phyloP scores from a whole-genome alignment of 257 asterid genomes.

The Solanum chaucha region DNA sequence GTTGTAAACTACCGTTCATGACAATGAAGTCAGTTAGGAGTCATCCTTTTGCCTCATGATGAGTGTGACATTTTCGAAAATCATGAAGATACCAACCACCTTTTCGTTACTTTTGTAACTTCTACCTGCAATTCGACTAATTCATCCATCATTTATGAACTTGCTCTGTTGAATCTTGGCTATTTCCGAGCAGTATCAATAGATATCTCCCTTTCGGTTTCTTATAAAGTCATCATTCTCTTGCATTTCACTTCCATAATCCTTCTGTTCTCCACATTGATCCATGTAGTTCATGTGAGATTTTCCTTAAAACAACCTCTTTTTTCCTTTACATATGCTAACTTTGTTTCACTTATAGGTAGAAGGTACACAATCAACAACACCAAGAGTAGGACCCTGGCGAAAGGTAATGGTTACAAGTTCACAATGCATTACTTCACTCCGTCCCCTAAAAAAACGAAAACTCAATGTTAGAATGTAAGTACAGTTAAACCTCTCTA shows the following conservation, averaged over 20 bases:
- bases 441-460: neutral
- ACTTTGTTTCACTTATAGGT: slow-evolving; percentile 28
- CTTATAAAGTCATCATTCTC: neutral
- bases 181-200: neutral
- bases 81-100: neutral
- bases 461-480: neutral
- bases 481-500: neutral
- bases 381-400: slow-evolving; percentile 95
- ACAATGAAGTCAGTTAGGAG: neutral
- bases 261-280: neutral
- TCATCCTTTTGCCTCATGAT: neutral
- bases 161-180: neutral
- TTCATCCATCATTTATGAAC: neutral
- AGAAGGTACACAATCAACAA: slow-evolving; percentile 47
- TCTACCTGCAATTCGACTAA: neutral
- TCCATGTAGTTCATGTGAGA: neutral
- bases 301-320: neutral
- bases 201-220: neutral
- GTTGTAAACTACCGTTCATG: neutral
- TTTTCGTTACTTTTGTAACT: neutral
- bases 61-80: neutral
- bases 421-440: neutral
- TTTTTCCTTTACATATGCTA: neutral
- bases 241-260: neutral
- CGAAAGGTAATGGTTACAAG: slow-evolving; percentile 53